A percentile compares a stretch with the other conserved stretches of the same genome.
These are phyloP conservation scores for Graphiopsis chlorocephala DNA, from an alignment of 2,329 filamentous ascomycete genomes.

Conservation along the genomic window DNA sequence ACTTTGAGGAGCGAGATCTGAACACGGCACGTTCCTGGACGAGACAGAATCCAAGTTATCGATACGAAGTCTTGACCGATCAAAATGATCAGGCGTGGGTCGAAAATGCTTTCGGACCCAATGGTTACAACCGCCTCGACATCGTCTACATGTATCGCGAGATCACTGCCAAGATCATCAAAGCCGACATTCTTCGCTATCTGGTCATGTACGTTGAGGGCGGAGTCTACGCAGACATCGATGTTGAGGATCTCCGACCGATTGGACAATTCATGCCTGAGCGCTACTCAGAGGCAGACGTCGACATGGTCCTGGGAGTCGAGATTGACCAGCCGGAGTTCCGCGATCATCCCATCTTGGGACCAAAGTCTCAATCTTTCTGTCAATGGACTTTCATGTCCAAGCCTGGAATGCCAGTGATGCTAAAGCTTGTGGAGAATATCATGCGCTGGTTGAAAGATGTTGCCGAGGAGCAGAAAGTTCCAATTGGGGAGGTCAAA, in stretches of 20 bases:
- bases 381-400: conserved; percentile 75
- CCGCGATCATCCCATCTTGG: conserved; percentile 61
- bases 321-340: conserved; percentile 70
- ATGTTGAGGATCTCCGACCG: conserved; percentile 55
- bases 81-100: conserved; percentile 66
- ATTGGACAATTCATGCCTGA: conserved; percentile 61
- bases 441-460: conserved; percentile 65
- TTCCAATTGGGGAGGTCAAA: conserved; percentile 58
- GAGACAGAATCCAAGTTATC: conserved; percentile 61
- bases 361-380: conserved; percentile 66
- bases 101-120: conserved; percentile 63
- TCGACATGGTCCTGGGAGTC: conserved; percentile 68
- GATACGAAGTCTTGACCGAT: conserved; percentile 70
- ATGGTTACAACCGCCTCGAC: conserved; percentile 64
- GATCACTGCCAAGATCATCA: conserved; percentile 63
- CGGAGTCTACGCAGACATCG: conserved; percentile 59
- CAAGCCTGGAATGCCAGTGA: conserved; percentile 64
- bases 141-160: conserved; percentile 61
- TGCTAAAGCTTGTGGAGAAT: conserved; percentile 66
- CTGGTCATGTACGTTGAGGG: conserved; percentile 67
- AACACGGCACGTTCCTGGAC: conserved; percentile 63
- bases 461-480: conserved; percentile 58
- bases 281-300: conserved; percentile 60
- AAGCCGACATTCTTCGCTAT: conserved; percentile 65
- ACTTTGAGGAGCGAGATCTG: conserved; percentile 63